phyloP scores from a whole-genome alignment of 257 asterid species.

The Capsicum baccatum region DNA sequence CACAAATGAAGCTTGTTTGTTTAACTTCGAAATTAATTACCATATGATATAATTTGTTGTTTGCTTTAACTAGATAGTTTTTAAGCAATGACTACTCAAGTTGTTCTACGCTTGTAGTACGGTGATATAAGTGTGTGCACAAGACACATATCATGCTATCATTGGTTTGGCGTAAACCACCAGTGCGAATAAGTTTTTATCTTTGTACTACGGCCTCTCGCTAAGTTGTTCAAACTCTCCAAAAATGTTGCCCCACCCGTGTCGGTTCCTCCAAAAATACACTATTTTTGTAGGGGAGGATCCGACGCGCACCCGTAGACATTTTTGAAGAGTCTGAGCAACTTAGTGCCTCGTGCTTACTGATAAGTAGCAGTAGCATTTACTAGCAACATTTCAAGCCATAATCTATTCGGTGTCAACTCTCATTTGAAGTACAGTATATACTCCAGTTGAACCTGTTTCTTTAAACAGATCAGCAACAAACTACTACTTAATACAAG shows the following conservation, averaged over 20 bases:
- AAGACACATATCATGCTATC: neutral
- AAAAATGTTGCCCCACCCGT: no score
- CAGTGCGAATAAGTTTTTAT: neutral
- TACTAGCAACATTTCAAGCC: neutral
- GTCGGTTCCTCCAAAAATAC: no score
- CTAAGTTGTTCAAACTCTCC: no score
- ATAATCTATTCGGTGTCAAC: neutral
- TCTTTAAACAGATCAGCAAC: neutral
- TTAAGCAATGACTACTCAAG: neutral
- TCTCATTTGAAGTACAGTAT: neutral
- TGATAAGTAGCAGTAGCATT: neutral
- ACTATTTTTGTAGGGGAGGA: no score
- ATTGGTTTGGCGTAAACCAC: neutral
- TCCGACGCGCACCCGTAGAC: no score
- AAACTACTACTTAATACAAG: neutral
- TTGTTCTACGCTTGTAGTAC: neutral
- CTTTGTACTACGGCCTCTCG: neutral
- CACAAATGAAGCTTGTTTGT: neutral
- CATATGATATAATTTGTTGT: neutral
- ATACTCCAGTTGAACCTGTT: neutral
- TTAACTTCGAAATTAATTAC: no score
- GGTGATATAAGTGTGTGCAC: neutral
- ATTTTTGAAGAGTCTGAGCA: no score
- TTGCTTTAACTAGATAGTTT: neutral
- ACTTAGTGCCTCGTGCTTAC: no score